Evolutionary conservation across 441 rosid genomes (phyloP).

Genomic region (Manihot esculenta): DNA sequence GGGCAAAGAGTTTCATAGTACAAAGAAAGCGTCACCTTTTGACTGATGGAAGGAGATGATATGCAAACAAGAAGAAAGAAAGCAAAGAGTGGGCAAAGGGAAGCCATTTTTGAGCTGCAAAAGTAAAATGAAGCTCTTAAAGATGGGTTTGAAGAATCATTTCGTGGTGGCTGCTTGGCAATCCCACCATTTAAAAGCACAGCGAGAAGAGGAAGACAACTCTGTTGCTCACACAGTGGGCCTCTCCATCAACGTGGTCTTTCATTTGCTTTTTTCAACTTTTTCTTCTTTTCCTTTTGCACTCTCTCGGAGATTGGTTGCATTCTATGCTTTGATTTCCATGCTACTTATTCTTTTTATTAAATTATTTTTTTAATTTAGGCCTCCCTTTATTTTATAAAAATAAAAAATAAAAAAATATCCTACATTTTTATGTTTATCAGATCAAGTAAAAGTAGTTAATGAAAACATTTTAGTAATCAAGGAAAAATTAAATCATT

Average conservation of each 20-base stretch:
- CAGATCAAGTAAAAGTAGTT: too few species aligned
- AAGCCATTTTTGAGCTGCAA: conserved; percentile 22
- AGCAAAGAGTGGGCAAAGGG: conserved; percentile 1
- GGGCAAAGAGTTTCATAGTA: conserved; percentile 80
- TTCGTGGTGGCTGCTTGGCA: too few species aligned
- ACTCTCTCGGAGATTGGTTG: not conserved
- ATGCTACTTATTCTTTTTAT: not conserved
- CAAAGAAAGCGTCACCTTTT: conserved; percentile 47
- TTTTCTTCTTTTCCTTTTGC: not conserved
- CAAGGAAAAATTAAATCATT: too few species aligned
- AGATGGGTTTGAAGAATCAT: too few species aligned
- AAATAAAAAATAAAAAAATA: too few species aligned
- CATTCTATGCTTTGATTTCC: not conserved
- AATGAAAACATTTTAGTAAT: too few species aligned
- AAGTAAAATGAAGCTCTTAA: not conserved
- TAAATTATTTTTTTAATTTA: too few species aligned
- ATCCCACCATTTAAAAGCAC: not conserved
- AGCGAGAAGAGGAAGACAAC: not conserved
- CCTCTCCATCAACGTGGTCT: not conserved
- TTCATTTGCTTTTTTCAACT: not conserved
- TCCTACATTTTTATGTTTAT: too few species aligned
- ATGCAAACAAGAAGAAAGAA: conserved; percentile 13
- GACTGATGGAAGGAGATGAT: conserved; percentile 13
- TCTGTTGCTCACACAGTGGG: too few species aligned
- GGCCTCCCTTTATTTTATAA: too few species aligned